These are phyloP conservation scores for Quercus lobata DNA, from an alignment of 331 rosid species.

Conservation along the genomic window DNA sequence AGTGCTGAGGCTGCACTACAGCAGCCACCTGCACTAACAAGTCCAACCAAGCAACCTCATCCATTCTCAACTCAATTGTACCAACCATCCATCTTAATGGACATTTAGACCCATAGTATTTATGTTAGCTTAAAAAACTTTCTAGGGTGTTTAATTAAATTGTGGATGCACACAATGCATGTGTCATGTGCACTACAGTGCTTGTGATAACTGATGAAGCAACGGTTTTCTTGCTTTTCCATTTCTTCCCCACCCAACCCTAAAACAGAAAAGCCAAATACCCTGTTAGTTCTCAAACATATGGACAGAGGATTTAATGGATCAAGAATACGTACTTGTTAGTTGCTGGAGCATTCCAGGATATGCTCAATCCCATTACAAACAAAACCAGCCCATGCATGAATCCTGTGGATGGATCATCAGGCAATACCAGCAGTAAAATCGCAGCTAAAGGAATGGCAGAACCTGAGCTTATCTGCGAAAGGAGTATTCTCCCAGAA, in stretches of 20 bases:
- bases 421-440: conserved; percentile 58
- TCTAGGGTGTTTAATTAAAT: not conserved
- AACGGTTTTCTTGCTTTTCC: not conserved
- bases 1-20: not conserved
- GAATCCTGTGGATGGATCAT: conserved; percentile 54
- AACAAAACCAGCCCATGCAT: conserved; percentile 48
- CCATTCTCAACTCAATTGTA: not conserved
- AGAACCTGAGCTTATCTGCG: conserved; percentile 68
- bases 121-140: not conserved
- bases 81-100: not conserved
- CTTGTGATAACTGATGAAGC: not conserved
- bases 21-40: not conserved
- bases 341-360: conserved; percentile 75
- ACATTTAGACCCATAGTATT: not conserved
- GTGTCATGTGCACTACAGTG: not conserved
- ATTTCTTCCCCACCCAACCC: not conserved
- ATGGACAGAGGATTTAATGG: not conserved
- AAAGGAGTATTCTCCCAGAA: conserved; percentile 59
- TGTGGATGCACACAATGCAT: not conserved
- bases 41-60: not conserved
- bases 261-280: not conserved
- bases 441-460: conserved; percentile 63
- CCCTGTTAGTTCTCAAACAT: not conserved
- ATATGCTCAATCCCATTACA: conserved; percentile 49
- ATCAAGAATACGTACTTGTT: conserved; percentile 46